Evolutionary conservation across 1,284 basidiomycete species (phyloP).

Genomic region (Bjerkandera adusta): DNA sequence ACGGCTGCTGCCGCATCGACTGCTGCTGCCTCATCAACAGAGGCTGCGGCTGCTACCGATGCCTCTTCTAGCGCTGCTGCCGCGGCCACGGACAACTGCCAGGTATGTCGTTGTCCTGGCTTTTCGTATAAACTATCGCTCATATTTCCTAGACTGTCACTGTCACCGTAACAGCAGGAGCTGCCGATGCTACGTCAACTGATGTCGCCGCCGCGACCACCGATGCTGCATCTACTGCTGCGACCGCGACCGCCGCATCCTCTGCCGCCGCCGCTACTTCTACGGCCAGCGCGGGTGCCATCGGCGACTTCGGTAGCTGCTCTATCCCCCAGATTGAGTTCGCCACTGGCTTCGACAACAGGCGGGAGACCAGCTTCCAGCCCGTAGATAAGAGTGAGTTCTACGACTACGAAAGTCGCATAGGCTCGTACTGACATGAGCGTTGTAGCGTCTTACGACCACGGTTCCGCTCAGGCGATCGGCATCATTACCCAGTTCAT

Average conservation of each 20-base stretch:
- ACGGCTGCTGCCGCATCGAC: slow-evolving; percentile 13
- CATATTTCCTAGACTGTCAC: slow-evolving; percentile 15
- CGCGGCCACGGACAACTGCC: slow-evolving; percentile 19
- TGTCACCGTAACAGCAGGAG: slow-evolving; percentile 13
- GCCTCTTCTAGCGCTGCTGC: slow-evolving; percentile 17
- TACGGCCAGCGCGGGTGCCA: slow-evolving; percentile 24
- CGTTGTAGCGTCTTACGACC: slow-evolving; percentile 42
- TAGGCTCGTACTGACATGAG: slow-evolving; percentile 40
- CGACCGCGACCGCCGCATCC: slow-evolving; percentile 18
- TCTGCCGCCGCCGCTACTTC: slow-evolving; percentile 23
- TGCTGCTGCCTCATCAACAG: slow-evolving; percentile 20
- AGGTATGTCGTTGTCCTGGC: slow-evolving; percentile 13
- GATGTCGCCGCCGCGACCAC: slow-evolving; percentile 9
- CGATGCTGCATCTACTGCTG: slow-evolving; percentile 9
- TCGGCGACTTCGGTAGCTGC: slow-evolving; percentile 58
- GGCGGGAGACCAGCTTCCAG: slow-evolving; percentile 56
- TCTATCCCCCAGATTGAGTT: slow-evolving; percentile 59
- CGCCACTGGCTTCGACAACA: slow-evolving; percentile 53
- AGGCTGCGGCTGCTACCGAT: slow-evolving; percentile 20
- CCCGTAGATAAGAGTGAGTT: slow-evolving; percentile 41
- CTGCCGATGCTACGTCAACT: slow-evolving; percentile 14
- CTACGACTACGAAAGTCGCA: not conserved
- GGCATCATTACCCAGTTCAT: slow-evolving; percentile 54
- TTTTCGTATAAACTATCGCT: not conserved
- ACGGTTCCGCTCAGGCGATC: slow-evolving; percentile 52